Percentiles rank a stretch among this genome's conserved stretches.
phyloP scores from a whole-genome alignment of 176 grass and related monocot species.

The Eragrostis curvula region DNA sequence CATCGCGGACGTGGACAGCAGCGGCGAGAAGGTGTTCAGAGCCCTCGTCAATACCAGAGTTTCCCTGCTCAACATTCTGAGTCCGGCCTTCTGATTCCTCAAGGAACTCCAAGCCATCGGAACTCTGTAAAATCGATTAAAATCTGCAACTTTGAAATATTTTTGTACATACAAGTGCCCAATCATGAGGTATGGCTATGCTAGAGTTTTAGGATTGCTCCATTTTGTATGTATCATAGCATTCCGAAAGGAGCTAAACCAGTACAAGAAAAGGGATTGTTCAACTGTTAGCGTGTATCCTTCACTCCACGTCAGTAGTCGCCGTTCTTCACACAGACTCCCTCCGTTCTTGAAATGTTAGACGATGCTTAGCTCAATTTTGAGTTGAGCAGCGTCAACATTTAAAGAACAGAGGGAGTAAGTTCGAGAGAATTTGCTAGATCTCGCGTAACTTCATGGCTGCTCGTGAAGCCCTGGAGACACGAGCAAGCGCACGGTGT shows the following conservation, averaged over 20 bases:
- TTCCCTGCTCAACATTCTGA: conserved; percentile 86
- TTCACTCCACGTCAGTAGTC: background rate
- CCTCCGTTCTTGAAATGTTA: too few relatives aligned
- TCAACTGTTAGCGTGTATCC: background rate
- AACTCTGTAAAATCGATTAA: background rate
- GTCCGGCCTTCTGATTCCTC: conserved; percentile 53
- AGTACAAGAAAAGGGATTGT: background rate
- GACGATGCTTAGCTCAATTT: too few relatives aligned
- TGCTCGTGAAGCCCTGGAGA: background rate
- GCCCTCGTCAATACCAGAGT: conserved; percentile 78
- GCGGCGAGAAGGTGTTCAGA: conserved; percentile 67
- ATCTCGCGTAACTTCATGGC: background rate
- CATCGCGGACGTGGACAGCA: conserved; percentile 59
- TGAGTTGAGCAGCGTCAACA: too few relatives aligned
- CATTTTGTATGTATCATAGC: background rate
- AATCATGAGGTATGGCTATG: background rate
- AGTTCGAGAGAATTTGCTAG: background rate
- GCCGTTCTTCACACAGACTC: background rate
- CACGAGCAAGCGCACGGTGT: background rate
- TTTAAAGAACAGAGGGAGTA: too few relatives aligned
- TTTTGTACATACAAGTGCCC: conserved; percentile 41
- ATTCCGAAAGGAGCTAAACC: background rate
- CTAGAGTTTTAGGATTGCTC: background rate
- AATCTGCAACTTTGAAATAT: background rate
- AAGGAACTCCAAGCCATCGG: background rate